Evolutionary conservation across 2,329 filamentous ascomycete species (phyloP).

Genomic region (Fusarium nanum): DNA sequence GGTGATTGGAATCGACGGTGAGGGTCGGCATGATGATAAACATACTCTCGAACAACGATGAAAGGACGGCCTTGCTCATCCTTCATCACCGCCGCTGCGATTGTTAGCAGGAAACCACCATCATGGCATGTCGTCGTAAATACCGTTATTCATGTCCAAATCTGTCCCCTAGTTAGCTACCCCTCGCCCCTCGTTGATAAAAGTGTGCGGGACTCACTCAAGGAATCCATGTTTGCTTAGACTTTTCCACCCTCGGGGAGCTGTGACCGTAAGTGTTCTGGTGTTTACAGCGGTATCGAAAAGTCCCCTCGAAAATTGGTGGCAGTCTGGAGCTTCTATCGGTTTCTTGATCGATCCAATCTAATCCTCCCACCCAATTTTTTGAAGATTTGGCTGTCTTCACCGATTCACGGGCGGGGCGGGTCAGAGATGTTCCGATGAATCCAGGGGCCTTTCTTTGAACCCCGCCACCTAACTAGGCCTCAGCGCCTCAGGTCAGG

Average conservation of each 20-base stretch:
- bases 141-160: constrained; percentile 87
- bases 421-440: constrained; percentile 50
- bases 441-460: constrained; percentile 27
- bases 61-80: constrained; percentile 98
- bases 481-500: constrained; percentile 10
- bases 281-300: constrained; percentile 43
- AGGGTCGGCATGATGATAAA: constrained; percentile 42
- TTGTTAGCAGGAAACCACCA: constrained; percentile 36
- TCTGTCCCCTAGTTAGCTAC: constrained; percentile 65
- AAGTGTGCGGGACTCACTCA: constrained; percentile 52
- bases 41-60: constrained; percentile 97
- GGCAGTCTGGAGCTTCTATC: constrained; percentile 49
- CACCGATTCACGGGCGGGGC: constrained; percentile 48
- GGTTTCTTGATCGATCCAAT: constrained; percentile 41
- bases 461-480: constrained; percentile 12
- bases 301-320: constrained; percentile 42
- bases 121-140: constrained; percentile 25
- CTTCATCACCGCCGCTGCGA: constrained; percentile 80
- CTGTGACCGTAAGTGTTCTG: constrained; percentile 43
- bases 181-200: constrained; percentile 42
- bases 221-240: constrained; percentile 52
- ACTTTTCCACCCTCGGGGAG: constrained; percentile 44
- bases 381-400: constrained; percentile 50
- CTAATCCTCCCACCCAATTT: constrained; percentile 46
- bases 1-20: constrained; percentile 13